Evolutionary conservation across 1,284 basidiomycete genomes (phyloP).

Genomic region (Athelia psychrophila): DNA sequence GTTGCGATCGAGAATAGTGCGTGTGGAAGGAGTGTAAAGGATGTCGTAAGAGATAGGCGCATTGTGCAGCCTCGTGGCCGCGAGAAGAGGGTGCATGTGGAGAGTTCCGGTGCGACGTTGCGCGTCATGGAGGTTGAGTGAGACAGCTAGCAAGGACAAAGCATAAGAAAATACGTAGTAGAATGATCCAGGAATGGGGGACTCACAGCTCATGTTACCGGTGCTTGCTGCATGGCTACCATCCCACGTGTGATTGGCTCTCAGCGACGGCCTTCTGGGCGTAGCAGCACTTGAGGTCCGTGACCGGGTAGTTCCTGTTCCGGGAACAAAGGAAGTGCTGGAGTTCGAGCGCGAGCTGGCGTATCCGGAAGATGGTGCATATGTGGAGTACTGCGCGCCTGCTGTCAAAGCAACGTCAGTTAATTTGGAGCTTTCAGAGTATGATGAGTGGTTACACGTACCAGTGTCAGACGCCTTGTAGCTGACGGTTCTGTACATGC

Average conservation of each 20-base stretch:
- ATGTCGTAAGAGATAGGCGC: constrained; percentile 64
- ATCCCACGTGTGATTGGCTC: constrained; percentile 42
- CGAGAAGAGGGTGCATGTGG: constrained; percentile 63
- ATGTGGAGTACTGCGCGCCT: constrained; percentile 16
- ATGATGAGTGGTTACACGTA: not conserved
- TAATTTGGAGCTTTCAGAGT: not conserved
- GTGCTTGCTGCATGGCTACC: constrained; percentile 26
- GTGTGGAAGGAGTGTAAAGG: constrained; percentile 52
- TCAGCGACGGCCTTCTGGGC: constrained; percentile 35
- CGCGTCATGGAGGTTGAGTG: constrained; percentile 15
- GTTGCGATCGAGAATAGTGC: constrained; percentile 53
- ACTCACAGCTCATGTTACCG: constrained; percentile 15
- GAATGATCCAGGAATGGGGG: not conserved
- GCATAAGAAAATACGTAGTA: constrained; percentile 9
- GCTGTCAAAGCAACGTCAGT: not conserved
- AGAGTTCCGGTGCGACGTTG: constrained; percentile 38
- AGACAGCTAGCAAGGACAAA: constrained; percentile 7
- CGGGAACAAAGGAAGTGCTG: constrained; percentile 39
- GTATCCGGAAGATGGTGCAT: constrained; percentile 29
- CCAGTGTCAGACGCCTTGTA: not conserved
- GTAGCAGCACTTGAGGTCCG: constrained; percentile 22
- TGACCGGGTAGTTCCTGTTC: constrained; percentile 17
- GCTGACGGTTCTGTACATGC: constrained; percentile 1
- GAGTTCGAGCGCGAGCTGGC: constrained; percentile 45
- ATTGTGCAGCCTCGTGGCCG: constrained; percentile 47